Evolutionary conservation across 2,329 filamentous ascomycete genomes (phyloP).

Genomic region (Phyllosticta citribraziliensis): DNA sequence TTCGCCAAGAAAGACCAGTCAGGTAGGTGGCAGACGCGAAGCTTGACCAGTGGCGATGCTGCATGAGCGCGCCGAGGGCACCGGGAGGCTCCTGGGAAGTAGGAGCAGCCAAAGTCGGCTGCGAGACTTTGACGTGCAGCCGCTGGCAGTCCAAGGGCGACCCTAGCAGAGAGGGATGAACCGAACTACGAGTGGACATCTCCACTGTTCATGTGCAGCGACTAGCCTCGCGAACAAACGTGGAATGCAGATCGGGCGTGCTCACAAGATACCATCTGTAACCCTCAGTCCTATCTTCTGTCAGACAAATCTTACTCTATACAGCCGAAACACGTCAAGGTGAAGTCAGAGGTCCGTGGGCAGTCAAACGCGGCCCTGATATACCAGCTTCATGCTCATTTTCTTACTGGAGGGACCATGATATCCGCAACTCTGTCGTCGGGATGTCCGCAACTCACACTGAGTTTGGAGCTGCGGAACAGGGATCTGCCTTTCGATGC

Average conservation of each 20-base stretch:
- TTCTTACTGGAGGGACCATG: neutral
- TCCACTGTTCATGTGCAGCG: neutral
- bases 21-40: neutral
- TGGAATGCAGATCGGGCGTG: neutral
- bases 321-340: neutral
- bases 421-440: neutral
- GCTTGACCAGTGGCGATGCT: neutral
- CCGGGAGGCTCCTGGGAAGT: constrained; percentile 2
- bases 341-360: neutral
- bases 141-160: neutral
- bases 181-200: neutral
- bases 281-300: neutral
- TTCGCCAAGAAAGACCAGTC: constrained; percentile 1
- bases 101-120: neutral
- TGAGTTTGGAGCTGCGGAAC: neutral
- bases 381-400: neutral
- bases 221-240: neutral
- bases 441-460: neutral
- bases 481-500: neutral
- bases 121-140: neutral
- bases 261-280: neutral
- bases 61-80: constrained; percentile 1
- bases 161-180: neutral
- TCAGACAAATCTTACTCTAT: neutral
- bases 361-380: neutral